phyloP scores from a whole-genome alignment of 2,329 filamentous ascomycete genomes.

The Xylariomycetidae sp. region DNA sequence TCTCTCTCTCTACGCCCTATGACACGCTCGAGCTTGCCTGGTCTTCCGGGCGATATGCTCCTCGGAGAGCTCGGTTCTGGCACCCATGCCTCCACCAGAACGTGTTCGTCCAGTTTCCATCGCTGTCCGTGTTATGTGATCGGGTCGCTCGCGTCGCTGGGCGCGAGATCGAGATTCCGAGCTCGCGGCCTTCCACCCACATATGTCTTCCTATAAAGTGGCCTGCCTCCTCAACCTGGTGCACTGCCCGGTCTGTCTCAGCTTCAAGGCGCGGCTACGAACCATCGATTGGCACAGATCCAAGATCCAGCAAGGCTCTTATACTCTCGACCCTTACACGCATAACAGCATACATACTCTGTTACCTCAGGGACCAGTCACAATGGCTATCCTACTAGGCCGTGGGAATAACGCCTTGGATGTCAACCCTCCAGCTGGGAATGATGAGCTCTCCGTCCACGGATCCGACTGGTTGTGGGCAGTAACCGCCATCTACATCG shows the following conservation, averaged over 20 bases:
- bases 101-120: background rate
- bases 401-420: constrained; percentile 40
- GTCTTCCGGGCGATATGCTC: constrained; percentile 5
- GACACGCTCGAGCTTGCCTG: constrained; percentile 3
- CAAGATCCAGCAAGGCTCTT: too few relatives aligned
- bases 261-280: too few relatives aligned
- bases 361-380: too few relatives aligned
- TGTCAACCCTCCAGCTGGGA: constrained; percentile 40
- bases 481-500: constrained; percentile 43
- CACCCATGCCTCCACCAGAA: background rate
- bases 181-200: background rate
- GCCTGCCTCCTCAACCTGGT: too few relatives aligned
- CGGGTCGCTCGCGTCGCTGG: constrained; percentile 1
- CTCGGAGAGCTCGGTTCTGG: constrained; percentile 13
- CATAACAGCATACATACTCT: too few relatives aligned
- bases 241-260: too few relatives aligned
- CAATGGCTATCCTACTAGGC: constrained; percentile 20
- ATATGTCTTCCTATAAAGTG: too few relatives aligned
- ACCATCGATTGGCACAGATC: too few relatives aligned
- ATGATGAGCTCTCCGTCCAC: constrained; percentile 34
- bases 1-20: background rate
- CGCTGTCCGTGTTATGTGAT: constrained; percentile 5
- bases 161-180: constrained; percentile 8
- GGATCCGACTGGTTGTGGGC: constrained; percentile 54
- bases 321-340: too few relatives aligned